Percentiles rank a stretch among this genome's conserved stretches.
Conservation (phyloP, 1,284 basidiomycete genomes). For the Ganoderma meredithae region DNA sequence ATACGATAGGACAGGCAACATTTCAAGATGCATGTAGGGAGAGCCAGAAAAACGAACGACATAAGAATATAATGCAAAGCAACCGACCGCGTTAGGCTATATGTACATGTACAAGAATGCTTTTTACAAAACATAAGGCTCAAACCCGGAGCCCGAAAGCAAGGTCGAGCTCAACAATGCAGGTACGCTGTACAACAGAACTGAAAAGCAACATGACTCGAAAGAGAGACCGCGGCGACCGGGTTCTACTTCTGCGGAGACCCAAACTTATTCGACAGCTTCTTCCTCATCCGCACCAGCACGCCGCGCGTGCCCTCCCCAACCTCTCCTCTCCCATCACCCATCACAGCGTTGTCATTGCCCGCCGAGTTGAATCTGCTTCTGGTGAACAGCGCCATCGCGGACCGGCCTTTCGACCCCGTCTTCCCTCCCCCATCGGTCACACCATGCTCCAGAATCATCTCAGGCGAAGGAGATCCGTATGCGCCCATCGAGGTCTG, state of each 20-base stretch:
- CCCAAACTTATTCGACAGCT: not conserved
- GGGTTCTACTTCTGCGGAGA: not conserved
- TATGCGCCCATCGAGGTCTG: conserved; percentile 19
- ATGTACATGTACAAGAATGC: not conserved
- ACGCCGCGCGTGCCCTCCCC: not conserved
- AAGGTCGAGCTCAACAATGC: not conserved
- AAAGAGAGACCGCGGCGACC: not conserved
- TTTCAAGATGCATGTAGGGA: not conserved
- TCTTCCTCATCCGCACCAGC: not conserved
- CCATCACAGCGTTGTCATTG: not conserved
- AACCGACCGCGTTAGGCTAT: not conserved
- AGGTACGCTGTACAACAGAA: not conserved
- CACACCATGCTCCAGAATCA: not conserved
- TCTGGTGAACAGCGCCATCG: conserved; percentile 11
- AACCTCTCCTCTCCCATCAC: not conserved
- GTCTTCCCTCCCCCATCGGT: not conserved
- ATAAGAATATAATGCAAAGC: conserved; percentile 2
- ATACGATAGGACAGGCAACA: not conserved
- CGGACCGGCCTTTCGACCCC: conserved; percentile 9
- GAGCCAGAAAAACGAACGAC: not conserved
- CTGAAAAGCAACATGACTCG: not conserved
- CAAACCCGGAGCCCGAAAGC: not conserved
- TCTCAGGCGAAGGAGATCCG: conserved; percentile 1
- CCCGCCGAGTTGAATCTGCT: conserved; percentile 13
- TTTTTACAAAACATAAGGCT: not conserved